Evolutionary conservation across 352 stramenopile species (phyloP).

Genomic region (Phytophthora melonis): DNA sequence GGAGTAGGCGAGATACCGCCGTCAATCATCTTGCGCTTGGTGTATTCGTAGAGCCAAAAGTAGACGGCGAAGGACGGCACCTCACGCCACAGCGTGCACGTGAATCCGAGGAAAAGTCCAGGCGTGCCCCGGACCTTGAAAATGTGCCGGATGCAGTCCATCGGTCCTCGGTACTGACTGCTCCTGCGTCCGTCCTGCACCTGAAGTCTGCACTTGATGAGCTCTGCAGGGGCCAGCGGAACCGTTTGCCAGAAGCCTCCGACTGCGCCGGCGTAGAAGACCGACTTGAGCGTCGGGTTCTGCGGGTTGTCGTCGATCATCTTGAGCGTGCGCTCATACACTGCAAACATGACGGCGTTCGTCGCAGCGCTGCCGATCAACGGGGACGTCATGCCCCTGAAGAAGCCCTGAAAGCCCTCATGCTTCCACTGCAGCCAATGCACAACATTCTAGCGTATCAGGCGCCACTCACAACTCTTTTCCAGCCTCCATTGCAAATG

Average conservation of each 20-base stretch:
- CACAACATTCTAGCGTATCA: background rate
- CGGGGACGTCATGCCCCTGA: slow-evolving; percentile 87
- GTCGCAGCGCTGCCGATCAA: slow-evolving; percentile 85
- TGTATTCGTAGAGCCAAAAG: slow-evolving; percentile 85
- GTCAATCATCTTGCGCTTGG: slow-evolving; percentile 78
- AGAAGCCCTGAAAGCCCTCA: slow-evolving; percentile 83
- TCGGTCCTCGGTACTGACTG: slow-evolving; percentile 68
- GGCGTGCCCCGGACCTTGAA: slow-evolving; percentile 62
- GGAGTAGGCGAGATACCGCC: slow-evolving; percentile 62
- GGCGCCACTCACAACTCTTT: slow-evolving; percentile 1
- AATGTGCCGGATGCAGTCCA: slow-evolving; percentile 84
- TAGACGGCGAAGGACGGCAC: slow-evolving; percentile 88
- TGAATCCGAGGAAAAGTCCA: slow-evolving; percentile 81
- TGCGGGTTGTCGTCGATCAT: slow-evolving; percentile 65
- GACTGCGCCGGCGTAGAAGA: slow-evolving; percentile 74
- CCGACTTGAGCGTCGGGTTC: slow-evolving; percentile 65
- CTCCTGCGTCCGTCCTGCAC: slow-evolving; percentile 68
- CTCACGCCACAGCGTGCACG: slow-evolving; percentile 78
- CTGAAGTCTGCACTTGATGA: slow-evolving; percentile 89
- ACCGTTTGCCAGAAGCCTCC: slow-evolving; percentile 84
- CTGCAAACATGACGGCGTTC: slow-evolving; percentile 90
- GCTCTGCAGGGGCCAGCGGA: slow-evolving; percentile 76
- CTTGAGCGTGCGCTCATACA: slow-evolving; percentile 78
- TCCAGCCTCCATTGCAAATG: background rate
- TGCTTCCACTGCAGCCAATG: slow-evolving; percentile 44